Conservation (phyloP, 192 early-diverging fungal species). For the Umbelopsis ramanniana region DNA sequence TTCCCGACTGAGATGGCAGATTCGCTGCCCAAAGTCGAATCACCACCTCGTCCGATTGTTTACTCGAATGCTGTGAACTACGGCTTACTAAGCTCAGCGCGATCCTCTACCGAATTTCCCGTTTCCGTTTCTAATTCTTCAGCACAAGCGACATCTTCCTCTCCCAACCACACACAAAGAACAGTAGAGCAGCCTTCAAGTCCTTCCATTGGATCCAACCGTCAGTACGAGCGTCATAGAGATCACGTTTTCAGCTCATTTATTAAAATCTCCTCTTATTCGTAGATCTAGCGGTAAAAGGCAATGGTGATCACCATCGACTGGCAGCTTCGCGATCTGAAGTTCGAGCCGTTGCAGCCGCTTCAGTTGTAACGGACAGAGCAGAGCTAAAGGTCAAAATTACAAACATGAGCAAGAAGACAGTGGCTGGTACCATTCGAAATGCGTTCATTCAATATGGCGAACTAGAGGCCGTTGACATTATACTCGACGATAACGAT, state of each 20-base stretch:
- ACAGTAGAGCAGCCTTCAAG: not conserved
- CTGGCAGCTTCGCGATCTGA: constrained; percentile 1
- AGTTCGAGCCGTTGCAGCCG: not conserved
- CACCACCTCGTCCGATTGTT: not conserved
- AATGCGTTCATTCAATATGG: constrained; percentile 20
- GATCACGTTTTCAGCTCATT: not conserved
- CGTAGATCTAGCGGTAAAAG: not conserved
- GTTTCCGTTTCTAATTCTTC: not conserved
- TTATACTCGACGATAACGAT: constrained; percentile 19
- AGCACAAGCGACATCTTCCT: not conserved
- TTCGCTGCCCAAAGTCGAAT: not conserved
- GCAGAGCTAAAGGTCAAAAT: constrained; percentile 1
- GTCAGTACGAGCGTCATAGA: not conserved
- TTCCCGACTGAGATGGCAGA: not conserved
- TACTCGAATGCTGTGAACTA: not conserved
- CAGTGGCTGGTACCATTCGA: constrained; percentile 1
- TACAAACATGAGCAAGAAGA: constrained; percentile 2
- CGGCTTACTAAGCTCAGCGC: not conserved
- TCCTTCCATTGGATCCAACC: not conserved
- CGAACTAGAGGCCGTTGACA: not conserved
- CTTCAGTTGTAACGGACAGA: not conserved
- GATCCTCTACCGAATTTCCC: not conserved
- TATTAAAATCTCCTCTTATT: not conserved
- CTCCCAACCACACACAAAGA: not conserved
- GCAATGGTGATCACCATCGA: not conserved